Percentiles rank a stretch among this genome's conserved stretches.
Conservation (phyloP, 2,329 filamentous ascomycete species). For the Diaporthe aspalathi region DNA sequence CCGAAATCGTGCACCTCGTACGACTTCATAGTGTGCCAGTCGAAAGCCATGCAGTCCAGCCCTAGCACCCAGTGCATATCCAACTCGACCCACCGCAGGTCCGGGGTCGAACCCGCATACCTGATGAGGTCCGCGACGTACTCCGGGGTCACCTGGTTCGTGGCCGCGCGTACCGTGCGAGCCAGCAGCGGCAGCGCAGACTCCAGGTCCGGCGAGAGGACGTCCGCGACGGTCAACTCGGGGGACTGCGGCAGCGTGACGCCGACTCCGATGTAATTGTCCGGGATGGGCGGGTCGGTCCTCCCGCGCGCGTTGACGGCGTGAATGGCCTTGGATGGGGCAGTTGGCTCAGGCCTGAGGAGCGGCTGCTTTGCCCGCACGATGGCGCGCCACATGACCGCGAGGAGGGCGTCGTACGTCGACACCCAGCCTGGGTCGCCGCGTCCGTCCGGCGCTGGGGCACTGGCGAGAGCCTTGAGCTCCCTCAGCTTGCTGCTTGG, state of each 20-base stretch:
- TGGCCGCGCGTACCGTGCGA: constrained; percentile 42
- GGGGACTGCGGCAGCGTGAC: constrained; percentile 41
- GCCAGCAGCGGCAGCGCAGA: constrained; percentile 42
- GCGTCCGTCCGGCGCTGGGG: not conserved
- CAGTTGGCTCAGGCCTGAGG: constrained; percentile 37
- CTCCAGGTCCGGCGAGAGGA: constrained; percentile 19
- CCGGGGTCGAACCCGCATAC: constrained; percentile 43
- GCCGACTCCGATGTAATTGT: constrained; percentile 43
- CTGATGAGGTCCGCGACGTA: constrained; percentile 42
- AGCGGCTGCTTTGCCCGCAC: constrained; percentile 42
- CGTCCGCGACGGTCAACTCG: constrained; percentile 35
- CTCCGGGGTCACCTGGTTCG: constrained; percentile 40
- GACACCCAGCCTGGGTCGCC: constrained; percentile 40
- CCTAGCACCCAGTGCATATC: constrained; percentile 44
- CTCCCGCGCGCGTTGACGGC: constrained; percentile 43
- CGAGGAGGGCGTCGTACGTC: constrained; percentile 46
- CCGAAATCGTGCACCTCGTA: constrained; percentile 47
- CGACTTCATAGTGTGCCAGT: constrained; percentile 45
- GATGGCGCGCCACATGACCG: constrained; percentile 43
- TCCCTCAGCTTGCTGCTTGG: constrained; percentile 39
- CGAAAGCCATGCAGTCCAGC: constrained; percentile 44
- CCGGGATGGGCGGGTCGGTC: constrained; percentile 43
- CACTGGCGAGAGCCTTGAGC: constrained; percentile 40
- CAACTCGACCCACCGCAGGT: constrained; percentile 44
- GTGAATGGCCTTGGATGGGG: constrained; percentile 39